Percentiles rank a stretch among this genome's conserved stretches.
Conservation (phyloP, 208 protist species). For the Crithidia thermophila region DNA sequence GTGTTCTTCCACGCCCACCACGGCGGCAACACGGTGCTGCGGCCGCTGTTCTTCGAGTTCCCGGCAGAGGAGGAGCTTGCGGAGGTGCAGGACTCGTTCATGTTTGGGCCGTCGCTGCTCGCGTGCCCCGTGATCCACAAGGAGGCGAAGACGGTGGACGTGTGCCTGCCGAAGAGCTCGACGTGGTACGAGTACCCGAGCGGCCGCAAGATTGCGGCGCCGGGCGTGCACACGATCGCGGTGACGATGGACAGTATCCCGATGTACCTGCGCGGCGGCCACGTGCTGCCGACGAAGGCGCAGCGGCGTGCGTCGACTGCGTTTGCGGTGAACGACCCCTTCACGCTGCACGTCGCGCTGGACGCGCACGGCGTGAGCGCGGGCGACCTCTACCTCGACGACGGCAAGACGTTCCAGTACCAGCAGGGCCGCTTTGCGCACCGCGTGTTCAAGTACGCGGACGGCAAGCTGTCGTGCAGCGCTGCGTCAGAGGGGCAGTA, state of each 20-base stretch:
- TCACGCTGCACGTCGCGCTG: slow-evolving; percentile 91
- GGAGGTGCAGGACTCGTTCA: slow-evolving; percentile 86
- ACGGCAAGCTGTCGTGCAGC: slow-evolving; percentile 32
- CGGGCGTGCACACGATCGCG: slow-evolving; percentile 17
- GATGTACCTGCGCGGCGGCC: slow-evolving; percentile 91
- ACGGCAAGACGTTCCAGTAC: slow-evolving; percentile 63
- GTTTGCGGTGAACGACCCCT: slow-evolving; percentile 89
- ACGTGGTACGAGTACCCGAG: slow-evolving; percentile 67
- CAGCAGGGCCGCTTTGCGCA: slow-evolving; percentile 44
- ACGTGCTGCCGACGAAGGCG: slow-evolving; percentile 90
- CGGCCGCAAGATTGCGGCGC: slow-evolving; percentile 8
- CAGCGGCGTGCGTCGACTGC: slow-evolving; percentile 75
- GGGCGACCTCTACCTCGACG: slow-evolving; percentile 72
- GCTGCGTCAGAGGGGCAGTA: slow-evolving; percentile 21
- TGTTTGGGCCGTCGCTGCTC: slow-evolving; percentile 89
- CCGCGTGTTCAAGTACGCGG: slow-evolving; percentile 40
- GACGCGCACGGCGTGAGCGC: slow-evolving; percentile 44
- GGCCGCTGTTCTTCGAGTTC: slow-evolving; percentile 95
- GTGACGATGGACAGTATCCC: slow-evolving; percentile 86
- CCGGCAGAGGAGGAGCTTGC: slow-evolving; percentile 73
- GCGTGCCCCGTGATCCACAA: slow-evolving; percentile 77
- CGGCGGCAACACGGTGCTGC: slow-evolving; percentile 88
- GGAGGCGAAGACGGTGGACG: slow-evolving; percentile 39
- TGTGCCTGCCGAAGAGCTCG: slow-evolving; percentile 71
- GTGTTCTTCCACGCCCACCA: slow-evolving; percentile 85